Conservation (phyloP, 1,284 basidiomycete genomes). For the Ceratobasidium sp. region DNA sequence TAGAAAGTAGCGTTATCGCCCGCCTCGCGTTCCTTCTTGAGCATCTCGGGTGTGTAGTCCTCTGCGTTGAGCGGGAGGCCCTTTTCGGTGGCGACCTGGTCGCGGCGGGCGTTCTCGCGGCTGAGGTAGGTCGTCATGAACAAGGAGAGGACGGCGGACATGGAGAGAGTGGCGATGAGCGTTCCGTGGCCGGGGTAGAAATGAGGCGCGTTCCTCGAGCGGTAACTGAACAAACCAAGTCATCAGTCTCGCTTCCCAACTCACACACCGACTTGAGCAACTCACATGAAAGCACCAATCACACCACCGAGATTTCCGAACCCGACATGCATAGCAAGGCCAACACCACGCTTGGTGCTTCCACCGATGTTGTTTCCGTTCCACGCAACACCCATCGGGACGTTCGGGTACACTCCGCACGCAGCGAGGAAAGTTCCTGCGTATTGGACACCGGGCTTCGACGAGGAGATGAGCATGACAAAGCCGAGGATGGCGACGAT, state of each 20-base stretch:
- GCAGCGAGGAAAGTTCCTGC: slow-evolving; percentile 54
- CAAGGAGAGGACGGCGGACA: slow-evolving; percentile 35
- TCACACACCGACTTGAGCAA: neutral
- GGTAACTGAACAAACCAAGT: slow-evolving; percentile 30
- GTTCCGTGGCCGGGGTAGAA: slow-evolving; percentile 43
- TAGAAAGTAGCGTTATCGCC: slow-evolving; percentile 31
- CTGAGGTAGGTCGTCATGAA: slow-evolving; percentile 32
- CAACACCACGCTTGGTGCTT: slow-evolving; percentile 53
- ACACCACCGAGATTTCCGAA: slow-evolving; percentile 52
- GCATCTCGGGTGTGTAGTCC: slow-evolving; percentile 39
- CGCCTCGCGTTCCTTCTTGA: slow-evolving; percentile 30
- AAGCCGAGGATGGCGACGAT: slow-evolving; percentile 51
- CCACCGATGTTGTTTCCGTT: slow-evolving; percentile 54
- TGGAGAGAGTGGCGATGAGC: slow-evolving; percentile 36
- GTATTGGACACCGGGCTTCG: slow-evolving; percentile 50
- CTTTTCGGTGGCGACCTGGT: slow-evolving; percentile 17
- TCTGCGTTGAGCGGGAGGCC: slow-evolving; percentile 29
- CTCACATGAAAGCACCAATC: slow-evolving; percentile 52
- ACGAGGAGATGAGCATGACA: slow-evolving; percentile 49
- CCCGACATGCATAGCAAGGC: slow-evolving; percentile 52
- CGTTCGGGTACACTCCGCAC: slow-evolving; percentile 53
- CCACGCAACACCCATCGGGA: slow-evolving; percentile 54
- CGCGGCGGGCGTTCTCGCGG: slow-evolving; percentile 42
- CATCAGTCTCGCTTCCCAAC: neutral
- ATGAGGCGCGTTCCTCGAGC: slow-evolving; percentile 38